Percentiles rank a stretch among this genome's conserved stretches.
Conservation (phyloP, 2,329 filamentous ascomycete genomes). For the Elsinoe perseae region DNA sequence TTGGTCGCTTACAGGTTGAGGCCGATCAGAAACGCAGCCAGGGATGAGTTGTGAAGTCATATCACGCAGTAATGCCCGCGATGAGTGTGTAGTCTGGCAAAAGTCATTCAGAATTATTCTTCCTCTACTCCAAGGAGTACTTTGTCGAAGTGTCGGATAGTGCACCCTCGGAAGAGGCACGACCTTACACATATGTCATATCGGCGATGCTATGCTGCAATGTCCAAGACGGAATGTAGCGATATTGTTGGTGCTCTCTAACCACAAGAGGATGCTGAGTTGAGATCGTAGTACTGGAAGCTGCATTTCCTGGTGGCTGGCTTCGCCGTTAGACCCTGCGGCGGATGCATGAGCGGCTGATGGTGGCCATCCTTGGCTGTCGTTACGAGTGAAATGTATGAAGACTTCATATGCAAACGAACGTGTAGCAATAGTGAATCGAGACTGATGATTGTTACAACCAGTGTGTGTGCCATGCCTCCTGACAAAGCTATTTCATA, state of each 20-base stretch:
- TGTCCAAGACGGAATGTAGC: too few relatives aligned
- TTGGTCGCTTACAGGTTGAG: conserved; percentile 20
- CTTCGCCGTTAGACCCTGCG: not conserved
- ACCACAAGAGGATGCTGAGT: too few relatives aligned
- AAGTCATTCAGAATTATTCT: not conserved
- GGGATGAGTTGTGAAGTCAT: not conserved
- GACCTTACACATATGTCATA: too few relatives aligned
- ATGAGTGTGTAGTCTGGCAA: not conserved
- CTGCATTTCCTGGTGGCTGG: conserved; percentile 6
- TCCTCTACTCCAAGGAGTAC: not conserved
- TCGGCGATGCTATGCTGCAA: not conserved
- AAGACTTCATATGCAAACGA: not conserved
- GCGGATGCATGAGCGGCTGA: conserved; percentile 1
- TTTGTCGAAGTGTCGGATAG: not conserved
- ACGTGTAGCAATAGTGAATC: not conserved
- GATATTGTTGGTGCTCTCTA: too few relatives aligned
- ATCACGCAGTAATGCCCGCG: not conserved
- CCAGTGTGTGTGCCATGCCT: not conserved
- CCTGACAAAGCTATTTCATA: conserved; percentile 1
- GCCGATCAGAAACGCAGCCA: conserved; percentile 5
- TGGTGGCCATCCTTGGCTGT: not conserved
- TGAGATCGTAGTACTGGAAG: not conserved
- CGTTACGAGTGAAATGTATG: not conserved
- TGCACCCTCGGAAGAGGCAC: conserved; percentile 1
- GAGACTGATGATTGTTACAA: not conserved